Conservation (phyloP, 306 rosid genomes). For the Alnus glutinosa region DNA sequence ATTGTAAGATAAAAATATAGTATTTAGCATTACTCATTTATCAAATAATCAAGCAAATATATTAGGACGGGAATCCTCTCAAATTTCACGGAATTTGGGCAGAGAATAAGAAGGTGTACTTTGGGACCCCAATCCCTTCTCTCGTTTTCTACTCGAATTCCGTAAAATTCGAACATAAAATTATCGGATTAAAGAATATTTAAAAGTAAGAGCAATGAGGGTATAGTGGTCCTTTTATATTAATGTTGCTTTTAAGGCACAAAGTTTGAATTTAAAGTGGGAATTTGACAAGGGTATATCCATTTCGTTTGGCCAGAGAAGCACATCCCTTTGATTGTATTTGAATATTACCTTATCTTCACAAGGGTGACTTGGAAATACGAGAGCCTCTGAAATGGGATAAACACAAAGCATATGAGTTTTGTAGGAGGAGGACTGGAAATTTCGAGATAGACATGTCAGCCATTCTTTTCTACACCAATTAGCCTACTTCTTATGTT, state of each 20-base stretch:
- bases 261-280: neutral
- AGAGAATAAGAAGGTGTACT: too few species aligned
- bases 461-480: neutral
- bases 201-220: neutral
- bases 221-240: neutral
- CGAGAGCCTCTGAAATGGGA: constrained; percentile 29
- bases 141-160: too few species aligned
- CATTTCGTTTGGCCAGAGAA: neutral
- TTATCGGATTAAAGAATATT: too few species aligned
- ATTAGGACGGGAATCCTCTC: too few species aligned
- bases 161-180: too few species aligned
- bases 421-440: neutral
- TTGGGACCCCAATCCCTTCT: too few species aligned
- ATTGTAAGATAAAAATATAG: too few species aligned
- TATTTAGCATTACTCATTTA: too few species aligned
- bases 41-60: too few species aligned
- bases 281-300: neutral
- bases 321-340: constrained; percentile 9
- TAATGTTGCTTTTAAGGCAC: neutral
- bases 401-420: constrained; percentile 1
- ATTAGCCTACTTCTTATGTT: neutral
- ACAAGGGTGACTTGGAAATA: constrained; percentile 22
- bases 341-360: constrained; percentile 30
- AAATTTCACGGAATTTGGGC: too few species aligned
- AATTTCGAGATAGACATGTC: neutral